Conservation (phyloP, 2,329 filamentous ascomycete species). For the Madurella fahalii region DNA sequence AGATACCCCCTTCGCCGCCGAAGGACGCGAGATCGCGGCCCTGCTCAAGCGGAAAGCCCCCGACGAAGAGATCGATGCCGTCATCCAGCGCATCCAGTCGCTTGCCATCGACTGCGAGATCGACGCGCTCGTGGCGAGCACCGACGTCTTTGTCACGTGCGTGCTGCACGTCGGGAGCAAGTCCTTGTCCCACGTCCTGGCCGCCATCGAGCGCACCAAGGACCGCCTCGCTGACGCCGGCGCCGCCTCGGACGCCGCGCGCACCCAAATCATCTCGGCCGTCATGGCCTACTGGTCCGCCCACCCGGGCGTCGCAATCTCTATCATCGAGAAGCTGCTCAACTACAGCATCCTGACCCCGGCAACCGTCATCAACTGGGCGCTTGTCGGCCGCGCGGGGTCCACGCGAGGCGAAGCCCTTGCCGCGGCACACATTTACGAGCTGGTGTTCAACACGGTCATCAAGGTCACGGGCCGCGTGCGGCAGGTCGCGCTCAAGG, state of each 20-base stretch:
- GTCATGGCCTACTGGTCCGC: slow-evolving; percentile 92
- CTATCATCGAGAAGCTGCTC: slow-evolving; percentile 92
- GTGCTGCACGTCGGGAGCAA: slow-evolving; percentile 94
- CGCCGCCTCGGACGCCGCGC: slow-evolving; percentile 67
- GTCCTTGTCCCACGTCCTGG: slow-evolving; percentile 91
- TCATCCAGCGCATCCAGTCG: slow-evolving; percentile 78
- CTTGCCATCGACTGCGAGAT: slow-evolving; percentile 66
- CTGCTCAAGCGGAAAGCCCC: slow-evolving; percentile 80
- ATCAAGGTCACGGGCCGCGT: slow-evolving; percentile 85
- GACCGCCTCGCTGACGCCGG: slow-evolving; percentile 79
- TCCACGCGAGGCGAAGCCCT: slow-evolving; percentile 59
- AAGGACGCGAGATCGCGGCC: slow-evolving; percentile 76
- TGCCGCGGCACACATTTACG: slow-evolving; percentile 73
- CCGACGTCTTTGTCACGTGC: slow-evolving; percentile 88
- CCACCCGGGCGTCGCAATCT: slow-evolving; percentile 86
- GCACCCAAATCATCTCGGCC: slow-evolving; percentile 82
- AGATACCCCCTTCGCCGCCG: slow-evolving; percentile 76
- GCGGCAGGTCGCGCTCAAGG: slow-evolving; percentile 63
- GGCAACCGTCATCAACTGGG: slow-evolving; percentile 83
- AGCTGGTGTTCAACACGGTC: slow-evolving; percentile 85
- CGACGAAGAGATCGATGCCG: slow-evolving; percentile 78
- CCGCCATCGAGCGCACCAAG: slow-evolving; percentile 92
- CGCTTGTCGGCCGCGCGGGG: slow-evolving; percentile 57
- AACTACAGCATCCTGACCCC: slow-evolving; percentile 96
- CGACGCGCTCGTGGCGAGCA: slow-evolving; percentile 80